Base-by-base conservation (phyloP, 2,329 filamentous ascomycete genomes). In the Cordyceps pruinosa region DNA sequence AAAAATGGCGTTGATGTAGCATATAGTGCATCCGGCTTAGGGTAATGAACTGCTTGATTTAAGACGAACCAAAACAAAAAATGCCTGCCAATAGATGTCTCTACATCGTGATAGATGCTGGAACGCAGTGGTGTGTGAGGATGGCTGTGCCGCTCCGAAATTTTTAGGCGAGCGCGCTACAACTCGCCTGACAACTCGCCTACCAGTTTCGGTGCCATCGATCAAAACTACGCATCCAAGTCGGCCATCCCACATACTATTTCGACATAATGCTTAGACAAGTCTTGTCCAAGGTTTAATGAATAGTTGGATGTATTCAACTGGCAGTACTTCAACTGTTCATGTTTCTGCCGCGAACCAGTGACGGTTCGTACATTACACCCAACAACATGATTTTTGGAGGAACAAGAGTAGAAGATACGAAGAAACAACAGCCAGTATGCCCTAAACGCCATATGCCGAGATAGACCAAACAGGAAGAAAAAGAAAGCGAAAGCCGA, bases 1-100 rank as follows among this genome's bases (percentile, higher is more conserved):
- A 47, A 66, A 71, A 68, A 65, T 55, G 71, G 71, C 71, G 71
- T 75, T 75, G 71, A 69, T 74, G 72, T 74, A 73, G 70, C 72
- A 71, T 69, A 72, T 65, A 72, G 68, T 69, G 69, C 69, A 72
- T 70, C 69, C 62, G 67, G 69, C 65, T 70, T 72, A 68, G 69
- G 68, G 68, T 66, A 67, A 72, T 71, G 69, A 70, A 71, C 28
- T 67, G 66, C 67, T 69, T 70, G 69, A 45, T 65, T 69, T 65
- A 66, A 68, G 62, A 59, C 19, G 57, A 54, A 48, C 26, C 32
- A 55, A 47, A 55, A 37, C 30, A 37, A 44, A 49, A 47, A 58
- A 17, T 15, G 12, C 21, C 15, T 54, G 12, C 32, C 48, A 35
- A 56, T 45, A 68, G 60, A 62, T 64, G 61, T 62, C 64, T 48